Evolutionary conservation across 108 stramenopile species (phyloP).

Genomic region (Mediolabrus comicus): DNA sequence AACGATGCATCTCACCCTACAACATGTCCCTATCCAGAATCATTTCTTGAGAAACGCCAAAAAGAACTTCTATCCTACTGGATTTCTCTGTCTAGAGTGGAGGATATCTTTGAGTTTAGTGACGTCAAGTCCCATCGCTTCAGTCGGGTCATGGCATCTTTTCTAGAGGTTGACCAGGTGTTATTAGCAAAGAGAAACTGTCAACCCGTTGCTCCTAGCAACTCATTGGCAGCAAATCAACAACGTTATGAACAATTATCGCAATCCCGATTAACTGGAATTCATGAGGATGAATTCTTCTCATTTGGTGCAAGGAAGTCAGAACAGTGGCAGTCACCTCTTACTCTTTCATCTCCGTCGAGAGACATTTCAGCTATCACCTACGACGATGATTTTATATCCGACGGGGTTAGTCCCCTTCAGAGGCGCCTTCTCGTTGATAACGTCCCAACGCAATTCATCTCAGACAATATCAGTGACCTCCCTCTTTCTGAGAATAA

Average conservation of each 20-base stretch:
- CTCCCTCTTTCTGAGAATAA: neutral
- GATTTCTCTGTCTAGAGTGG: conserved; percentile 26
- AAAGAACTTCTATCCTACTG: conserved; percentile 35
- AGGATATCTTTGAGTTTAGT: conserved; percentile 45
- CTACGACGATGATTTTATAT: conserved; percentile 29
- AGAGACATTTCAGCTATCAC: conserved; percentile 20
- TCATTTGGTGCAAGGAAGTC: neutral
- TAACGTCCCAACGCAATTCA: neutral
- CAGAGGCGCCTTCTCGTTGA: conserved; percentile 5
- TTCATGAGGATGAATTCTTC: conserved; percentile 12
- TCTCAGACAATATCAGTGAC: neutral
- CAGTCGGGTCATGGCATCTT: conserved; percentile 27
- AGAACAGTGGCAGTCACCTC: neutral
- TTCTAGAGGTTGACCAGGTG: conserved; percentile 35
- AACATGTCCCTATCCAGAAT: conserved; percentile 16
- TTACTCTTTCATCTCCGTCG: conserved; percentile 4
- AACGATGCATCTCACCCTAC: neutral
- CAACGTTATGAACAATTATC: neutral
- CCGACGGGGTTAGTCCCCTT: neutral
- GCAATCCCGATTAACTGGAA: neutral
- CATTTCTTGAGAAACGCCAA: conserved; percentile 34
- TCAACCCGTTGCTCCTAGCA: neutral
- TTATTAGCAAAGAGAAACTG: conserved; percentile 1
- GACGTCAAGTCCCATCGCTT: conserved; percentile 25
- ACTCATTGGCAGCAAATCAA: neutral